Conservation (phyloP, 2,329 filamentous ascomycete genomes). For the Colletotrichum coccodes region DNA sequence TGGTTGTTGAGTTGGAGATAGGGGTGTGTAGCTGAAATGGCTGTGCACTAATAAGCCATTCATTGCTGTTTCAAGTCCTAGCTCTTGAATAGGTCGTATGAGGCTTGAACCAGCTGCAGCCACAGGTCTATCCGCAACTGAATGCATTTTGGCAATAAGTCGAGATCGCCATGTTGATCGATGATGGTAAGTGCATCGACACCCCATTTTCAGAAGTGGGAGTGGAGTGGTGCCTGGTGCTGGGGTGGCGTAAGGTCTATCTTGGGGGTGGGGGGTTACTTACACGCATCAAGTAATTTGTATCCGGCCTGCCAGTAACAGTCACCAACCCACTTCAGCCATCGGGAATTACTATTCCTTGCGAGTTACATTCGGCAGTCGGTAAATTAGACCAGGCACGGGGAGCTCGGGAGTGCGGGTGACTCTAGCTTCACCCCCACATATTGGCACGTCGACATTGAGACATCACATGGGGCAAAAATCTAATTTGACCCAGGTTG, state of each 20-base stretch:
- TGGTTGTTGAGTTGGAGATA: neutral
- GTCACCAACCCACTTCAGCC: neutral
- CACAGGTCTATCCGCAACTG: neutral
- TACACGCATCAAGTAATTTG: neutral
- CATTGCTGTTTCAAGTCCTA: neutral
- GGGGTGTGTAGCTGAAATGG: neutral
- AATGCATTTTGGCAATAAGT: neutral
- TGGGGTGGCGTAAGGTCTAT: neutral
- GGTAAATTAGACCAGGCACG: neutral
- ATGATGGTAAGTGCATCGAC: neutral
- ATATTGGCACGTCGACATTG: neutral
- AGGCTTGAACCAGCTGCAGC: neutral
- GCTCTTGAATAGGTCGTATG: conserved; percentile 9
- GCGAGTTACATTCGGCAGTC: neutral
- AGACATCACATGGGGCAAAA: neutral
- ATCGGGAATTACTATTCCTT: neutral
- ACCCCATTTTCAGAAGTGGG: conserved; percentile 11
- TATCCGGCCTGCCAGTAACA: neutral
- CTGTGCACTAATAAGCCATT: conserved; percentile 3
- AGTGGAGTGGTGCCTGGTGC: neutral
- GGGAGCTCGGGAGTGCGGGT: neutral
- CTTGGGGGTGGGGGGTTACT: neutral
- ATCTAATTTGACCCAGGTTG: neutral
- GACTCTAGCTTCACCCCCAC: neutral
- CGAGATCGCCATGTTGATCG: neutral